Evolutionary conservation across 805 yeast species (phyloP).

Genomic region (Candida parachauliodes): DNA sequence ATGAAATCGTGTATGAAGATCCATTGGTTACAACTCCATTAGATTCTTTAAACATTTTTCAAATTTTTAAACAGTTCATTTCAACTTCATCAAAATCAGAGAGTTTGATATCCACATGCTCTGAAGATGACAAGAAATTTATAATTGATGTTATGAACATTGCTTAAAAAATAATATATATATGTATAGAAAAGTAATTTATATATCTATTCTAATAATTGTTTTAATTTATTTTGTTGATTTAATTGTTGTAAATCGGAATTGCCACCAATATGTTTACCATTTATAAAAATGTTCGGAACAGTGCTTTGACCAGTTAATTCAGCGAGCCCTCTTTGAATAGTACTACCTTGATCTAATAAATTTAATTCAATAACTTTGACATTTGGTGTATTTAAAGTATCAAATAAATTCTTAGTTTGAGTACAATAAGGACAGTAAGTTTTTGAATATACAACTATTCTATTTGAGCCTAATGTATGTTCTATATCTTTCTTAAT

Average conservation of each 20-base stretch:
- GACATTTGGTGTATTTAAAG: slow-evolving; percentile 15
- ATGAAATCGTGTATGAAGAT: slow-evolving; percentile 72
- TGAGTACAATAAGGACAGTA: slow-evolving; percentile 29
- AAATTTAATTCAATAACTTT: slow-evolving; percentile 28
- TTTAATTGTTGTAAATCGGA: slow-evolving; percentile 30
- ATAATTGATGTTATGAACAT: slow-evolving; percentile 9
- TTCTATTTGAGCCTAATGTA: slow-evolving; percentile 10
- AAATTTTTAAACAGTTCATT: slow-evolving; percentile 6
- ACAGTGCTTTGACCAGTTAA: slow-evolving; percentile 34
- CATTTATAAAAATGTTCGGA: slow-evolving; percentile 34
- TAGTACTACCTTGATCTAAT: slow-evolving; percentile 21
- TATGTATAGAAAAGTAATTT: too few species aligned
- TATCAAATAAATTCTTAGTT: slow-evolving; percentile 19
- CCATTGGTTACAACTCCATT: slow-evolving; percentile 72
- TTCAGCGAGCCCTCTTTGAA: slow-evolving; percentile 29
- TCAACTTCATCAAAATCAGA: neutral
- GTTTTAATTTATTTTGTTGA: slow-evolving; percentile 19
- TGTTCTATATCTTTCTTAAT: slow-evolving; percentile 5
- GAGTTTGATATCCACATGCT: slow-evolving; percentile 7
- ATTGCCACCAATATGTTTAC: slow-evolving; percentile 39
- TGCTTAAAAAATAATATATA: slow-evolving; percentile 2
- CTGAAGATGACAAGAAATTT: slow-evolving; percentile 8
- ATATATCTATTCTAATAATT: slow-evolving; percentile 6
- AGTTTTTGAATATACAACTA: slow-evolving; percentile 26
- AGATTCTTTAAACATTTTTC: slow-evolving; percentile 35